Conservation (phyloP, 768 basidiomycete species). For the Auriscalpium vulgare region DNA sequence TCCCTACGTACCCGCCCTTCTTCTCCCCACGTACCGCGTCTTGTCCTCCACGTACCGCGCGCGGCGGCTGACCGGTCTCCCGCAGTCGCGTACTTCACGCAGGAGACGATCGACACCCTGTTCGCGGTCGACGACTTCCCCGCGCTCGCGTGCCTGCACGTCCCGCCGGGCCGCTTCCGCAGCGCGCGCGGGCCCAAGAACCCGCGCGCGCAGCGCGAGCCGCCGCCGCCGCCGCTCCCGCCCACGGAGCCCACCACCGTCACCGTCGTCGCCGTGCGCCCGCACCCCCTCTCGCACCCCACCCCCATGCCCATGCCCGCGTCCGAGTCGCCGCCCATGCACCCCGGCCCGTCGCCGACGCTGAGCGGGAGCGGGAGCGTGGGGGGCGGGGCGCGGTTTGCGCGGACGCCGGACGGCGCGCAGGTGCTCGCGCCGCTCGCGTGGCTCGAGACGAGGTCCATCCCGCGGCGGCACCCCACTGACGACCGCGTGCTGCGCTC, state of each 20-base stretch:
- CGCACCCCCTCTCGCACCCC: slow-evolving; percentile 7
- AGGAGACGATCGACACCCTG: slow-evolving; percentile 24
- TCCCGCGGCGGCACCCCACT: slow-evolving; percentile 56
- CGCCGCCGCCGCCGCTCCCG: background rate
- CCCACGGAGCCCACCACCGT: background rate
- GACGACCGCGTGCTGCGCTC: slow-evolving; percentile 68
- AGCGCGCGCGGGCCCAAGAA: slow-evolving; percentile 24
- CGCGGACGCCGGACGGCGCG: slow-evolving; percentile 8
- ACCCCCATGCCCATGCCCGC: slow-evolving; percentile 1
- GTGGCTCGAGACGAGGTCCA: slow-evolving; percentile 52
- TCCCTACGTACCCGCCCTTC: too few relatives aligned
- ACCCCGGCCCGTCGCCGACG: background rate
- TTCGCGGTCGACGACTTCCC: slow-evolving; percentile 26
- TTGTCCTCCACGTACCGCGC: too few relatives aligned
- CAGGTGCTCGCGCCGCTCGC: slow-evolving; percentile 50
- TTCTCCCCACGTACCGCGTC: too few relatives aligned
- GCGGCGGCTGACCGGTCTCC: too few relatives aligned
- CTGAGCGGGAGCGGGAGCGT: slow-evolving; percentile 1
- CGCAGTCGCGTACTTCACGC: slow-evolving; percentile 31
- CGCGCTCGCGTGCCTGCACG: slow-evolving; percentile 20
- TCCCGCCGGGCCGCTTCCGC: slow-evolving; percentile 27
- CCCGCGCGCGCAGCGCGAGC: background rate
- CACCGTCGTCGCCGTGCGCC: slow-evolving; percentile 8
- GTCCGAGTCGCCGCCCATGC: background rate
- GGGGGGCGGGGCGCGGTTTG: slow-evolving; percentile 9